These are phyloP conservation scores for Priceomyces fermenticarens DNA, from an alignment of 805 yeast genomes.

Conservation along the genomic window DNA sequence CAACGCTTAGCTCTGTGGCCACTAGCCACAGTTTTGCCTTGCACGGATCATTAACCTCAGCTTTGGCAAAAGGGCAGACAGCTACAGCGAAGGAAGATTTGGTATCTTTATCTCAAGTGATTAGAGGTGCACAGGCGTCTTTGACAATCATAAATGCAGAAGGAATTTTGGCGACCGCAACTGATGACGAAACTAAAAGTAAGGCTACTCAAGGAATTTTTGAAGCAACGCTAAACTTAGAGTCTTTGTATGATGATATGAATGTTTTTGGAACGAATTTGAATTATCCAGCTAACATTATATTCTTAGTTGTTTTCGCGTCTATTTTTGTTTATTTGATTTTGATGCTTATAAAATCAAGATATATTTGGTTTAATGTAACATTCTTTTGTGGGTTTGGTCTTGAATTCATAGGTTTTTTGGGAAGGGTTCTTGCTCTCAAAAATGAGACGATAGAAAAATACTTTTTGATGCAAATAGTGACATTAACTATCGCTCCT, in stretches of 20 bases:
- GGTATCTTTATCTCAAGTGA: constrained; percentile 17
- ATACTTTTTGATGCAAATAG: constrained; percentile 30
- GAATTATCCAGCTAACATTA: constrained; percentile 28
- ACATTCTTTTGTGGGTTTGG: constrained; percentile 35
- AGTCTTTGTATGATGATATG: constrained; percentile 24
- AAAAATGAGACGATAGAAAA: constrained; percentile 14
- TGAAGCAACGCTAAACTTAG: constrained; percentile 30
- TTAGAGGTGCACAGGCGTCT: constrained; percentile 37
- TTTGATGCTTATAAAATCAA: constrained; percentile 27
- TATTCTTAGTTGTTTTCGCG: constrained; percentile 27
- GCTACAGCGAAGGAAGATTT: constrained; percentile 18
- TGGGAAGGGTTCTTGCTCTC: constrained; percentile 34
- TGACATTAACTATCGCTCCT: constrained; percentile 37
- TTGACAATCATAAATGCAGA: constrained; percentile 33
- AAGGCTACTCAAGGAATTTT: constrained; percentile 32
- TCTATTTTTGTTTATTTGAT: constrained; percentile 20
- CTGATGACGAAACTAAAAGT: constrained; percentile 21
- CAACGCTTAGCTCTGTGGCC: constrained; percentile 24
- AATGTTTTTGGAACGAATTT: constrained; percentile 24
- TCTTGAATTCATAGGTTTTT: constrained; percentile 35
- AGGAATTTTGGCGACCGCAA: constrained; percentile 38
- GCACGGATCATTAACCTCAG: constrained; percentile 14
- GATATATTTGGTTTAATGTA: constrained; percentile 39
- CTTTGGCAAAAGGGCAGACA: constrained; percentile 16
- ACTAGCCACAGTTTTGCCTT: constrained; percentile 23